Evolutionary conservation across 1,284 basidiomycete species (phyloP), one percentile per base, ranked within the genome.

Genomic region (Schizophyllum amplum): DNA sequence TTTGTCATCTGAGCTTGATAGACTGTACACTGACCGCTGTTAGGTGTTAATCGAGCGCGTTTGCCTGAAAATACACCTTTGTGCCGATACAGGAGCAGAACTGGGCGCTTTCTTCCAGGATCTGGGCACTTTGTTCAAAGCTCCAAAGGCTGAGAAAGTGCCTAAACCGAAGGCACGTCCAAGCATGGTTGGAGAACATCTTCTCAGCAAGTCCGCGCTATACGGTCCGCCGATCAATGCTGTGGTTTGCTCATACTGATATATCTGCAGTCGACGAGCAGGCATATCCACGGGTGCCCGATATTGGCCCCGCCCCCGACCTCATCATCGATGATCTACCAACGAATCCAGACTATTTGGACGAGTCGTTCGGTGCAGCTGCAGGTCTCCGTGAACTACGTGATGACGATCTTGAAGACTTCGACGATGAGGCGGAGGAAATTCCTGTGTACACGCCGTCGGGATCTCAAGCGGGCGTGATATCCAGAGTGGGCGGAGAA

Each of bases 241-340:
- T 50, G 2, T 5, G 3, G 48, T 52, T 54, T 57, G 54, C 55
- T 11, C 47, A 5, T 27, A 21, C 50, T 48, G 33, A 13, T 51
- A 9, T 65, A 90, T 90, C 82, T 55, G 92, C 90, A 17, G 73
- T 98, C 24, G 94, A 97, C 58, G 87, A 95, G 57, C 70, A 89
- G 42, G 92, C 94, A 0, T 98, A 97, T 72, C 80, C 74, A 53
- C 75, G 76, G 22, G 68, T 85, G 5, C 89, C 90, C 0, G 86
- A 92, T 60, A 75, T 90, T 55, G 87, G 87, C 5, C 81, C 84
- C 4, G 80, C 84, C 4, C 86, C 91, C 3, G 95, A 98, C 69
- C 86, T 98, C 81, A 87, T 98, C 52, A 77, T 80, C 48, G 96
- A 98, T 66, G 94, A 98, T 67, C 75, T 98, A 11, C 95, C 95